A percentile compares a stretch with the other conserved stretches of the same genome.
phyloP scores from a whole-genome alignment of 1,284 basidiomycete genomes.

The Ustilago loliicola region DNA sequence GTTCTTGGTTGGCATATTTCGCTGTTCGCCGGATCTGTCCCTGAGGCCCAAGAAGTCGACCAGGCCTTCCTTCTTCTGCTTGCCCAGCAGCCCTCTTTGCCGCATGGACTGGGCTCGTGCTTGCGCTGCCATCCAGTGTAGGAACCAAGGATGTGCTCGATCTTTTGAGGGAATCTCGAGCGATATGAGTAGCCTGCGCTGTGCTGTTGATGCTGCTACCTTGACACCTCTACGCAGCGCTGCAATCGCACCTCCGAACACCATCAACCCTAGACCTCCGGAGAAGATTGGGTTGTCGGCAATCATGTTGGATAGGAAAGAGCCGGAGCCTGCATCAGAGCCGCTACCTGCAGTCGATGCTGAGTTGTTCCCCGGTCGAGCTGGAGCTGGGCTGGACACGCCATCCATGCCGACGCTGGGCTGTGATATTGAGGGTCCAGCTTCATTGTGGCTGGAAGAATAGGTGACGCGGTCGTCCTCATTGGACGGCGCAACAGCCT shows the following conservation, averaged over 20 bases:
- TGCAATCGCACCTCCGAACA: constrained; percentile 65
- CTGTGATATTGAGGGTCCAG: background rate
- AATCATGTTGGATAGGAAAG: constrained; percentile 42
- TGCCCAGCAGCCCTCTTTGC: constrained; percentile 54
- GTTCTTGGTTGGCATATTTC: background rate
- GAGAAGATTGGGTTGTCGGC: constrained; percentile 67
- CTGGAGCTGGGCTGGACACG: background rate
- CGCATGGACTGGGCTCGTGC: constrained; percentile 68
- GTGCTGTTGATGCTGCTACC: constrained; percentile 81
- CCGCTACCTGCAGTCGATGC: background rate
- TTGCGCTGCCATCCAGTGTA: constrained; percentile 89
- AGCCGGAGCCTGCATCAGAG: constrained; percentile 10
- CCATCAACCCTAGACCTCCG: constrained; percentile 68
- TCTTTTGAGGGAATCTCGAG: constrained; percentile 98
- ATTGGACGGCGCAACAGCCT: background rate
- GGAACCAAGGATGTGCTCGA: constrained; percentile 94
- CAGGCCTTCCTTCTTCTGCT: constrained; percentile 56
- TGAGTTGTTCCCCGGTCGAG: background rate
- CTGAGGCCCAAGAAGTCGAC: constrained; percentile 61
- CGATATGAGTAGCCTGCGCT: constrained; percentile 90
- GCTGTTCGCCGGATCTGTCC: constrained; percentile 24
- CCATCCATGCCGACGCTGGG: background rate
- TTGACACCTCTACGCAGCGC: constrained; percentile 73
- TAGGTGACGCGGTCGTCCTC: constrained; percentile 15
- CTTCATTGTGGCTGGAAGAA: constrained; percentile 2